Percentiles rank a stretch among this genome's conserved stretches.
Conservation (phyloP, 495 filamentous ascomycete species). For the Neurospora sp. region DNA sequence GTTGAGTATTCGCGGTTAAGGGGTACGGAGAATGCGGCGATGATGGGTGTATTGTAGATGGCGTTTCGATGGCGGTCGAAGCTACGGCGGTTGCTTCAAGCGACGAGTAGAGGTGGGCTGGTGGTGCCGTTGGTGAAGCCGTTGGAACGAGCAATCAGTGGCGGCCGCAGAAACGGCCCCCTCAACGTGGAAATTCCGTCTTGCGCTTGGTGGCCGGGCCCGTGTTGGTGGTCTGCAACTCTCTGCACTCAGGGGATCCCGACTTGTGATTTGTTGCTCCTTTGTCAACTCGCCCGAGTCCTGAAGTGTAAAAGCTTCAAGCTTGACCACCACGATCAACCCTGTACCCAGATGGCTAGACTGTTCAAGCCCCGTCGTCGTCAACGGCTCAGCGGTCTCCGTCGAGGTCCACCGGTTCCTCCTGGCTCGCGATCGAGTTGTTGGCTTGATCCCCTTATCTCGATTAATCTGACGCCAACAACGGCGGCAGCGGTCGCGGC, state of each 20-base stretch:
- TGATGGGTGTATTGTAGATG: background rate
- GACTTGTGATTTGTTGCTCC: background rate
- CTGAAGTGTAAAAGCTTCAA: background rate
- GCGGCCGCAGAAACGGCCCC: conserved; percentile 34
- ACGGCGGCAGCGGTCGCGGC: background rate
- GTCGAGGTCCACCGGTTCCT: background rate
- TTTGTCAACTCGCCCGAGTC: background rate
- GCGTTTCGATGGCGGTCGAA: conserved; percentile 9
- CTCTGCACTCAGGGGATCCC: too few species aligned
- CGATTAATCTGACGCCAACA: background rate
- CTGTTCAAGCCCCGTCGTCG: background rate
- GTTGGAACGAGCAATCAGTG: conserved; percentile 28
- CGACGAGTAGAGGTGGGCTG: conserved; percentile 18
- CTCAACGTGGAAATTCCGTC: conserved; percentile 5
- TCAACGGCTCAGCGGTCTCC: background rate
- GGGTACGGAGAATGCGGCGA: background rate
- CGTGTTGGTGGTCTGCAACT: background rate
- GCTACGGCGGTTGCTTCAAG: conserved; percentile 28
- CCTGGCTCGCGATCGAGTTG: background rate
- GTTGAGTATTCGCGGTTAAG: conserved; percentile 17
- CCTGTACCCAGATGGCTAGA: background rate
- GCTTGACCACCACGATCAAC: conserved; percentile 1
- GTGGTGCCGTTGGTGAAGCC: conserved; percentile 32
- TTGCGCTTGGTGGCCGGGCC: background rate
- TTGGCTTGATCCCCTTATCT: background rate